phyloP scores from a whole-genome alignment of 345 rosid species.

The Balakata baccata region DNA sequence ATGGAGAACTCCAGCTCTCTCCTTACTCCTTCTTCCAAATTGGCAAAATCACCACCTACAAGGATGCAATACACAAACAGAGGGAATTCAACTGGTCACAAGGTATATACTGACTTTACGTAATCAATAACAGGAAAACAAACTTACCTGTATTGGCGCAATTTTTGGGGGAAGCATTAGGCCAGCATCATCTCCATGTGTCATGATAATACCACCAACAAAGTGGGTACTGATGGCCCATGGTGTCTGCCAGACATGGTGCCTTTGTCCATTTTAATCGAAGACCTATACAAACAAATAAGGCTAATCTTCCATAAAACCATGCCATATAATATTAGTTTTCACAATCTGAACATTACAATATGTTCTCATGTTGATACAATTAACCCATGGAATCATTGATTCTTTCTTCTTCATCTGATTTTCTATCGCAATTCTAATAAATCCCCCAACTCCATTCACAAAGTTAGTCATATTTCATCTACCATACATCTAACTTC shows the following conservation, averaged over 20 bases:
- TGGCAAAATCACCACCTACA: conserved; percentile 77
- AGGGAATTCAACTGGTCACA: neutral
- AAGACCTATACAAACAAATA: conserved; percentile 53
- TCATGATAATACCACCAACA: conserved; percentile 95
- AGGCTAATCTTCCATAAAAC: too few relatives aligned
- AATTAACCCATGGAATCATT: too few relatives aligned
- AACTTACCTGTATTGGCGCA: conserved; percentile 79
- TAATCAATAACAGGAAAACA: neutral
- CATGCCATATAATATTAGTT: too few relatives aligned
- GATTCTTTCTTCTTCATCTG: too few relatives aligned
- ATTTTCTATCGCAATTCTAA: too few relatives aligned
- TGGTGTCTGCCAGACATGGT: conserved; percentile 97
- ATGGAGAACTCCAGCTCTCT: conserved; percentile 65
- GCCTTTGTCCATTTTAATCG: conserved; percentile 88
- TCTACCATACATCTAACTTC: too few relatives aligned
- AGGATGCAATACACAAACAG: conserved; percentile 12
- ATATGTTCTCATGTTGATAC: too few relatives aligned
- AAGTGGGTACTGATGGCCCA: conserved; percentile 97
- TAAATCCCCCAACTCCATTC: too few relatives aligned
- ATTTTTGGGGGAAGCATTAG: conserved; percentile 86
- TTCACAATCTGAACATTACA: too few relatives aligned
- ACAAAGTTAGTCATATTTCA: too few relatives aligned
- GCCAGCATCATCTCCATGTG: conserved; percentile 94
- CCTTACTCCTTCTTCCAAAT: conserved; percentile 81
- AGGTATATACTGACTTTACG: neutral